These are phyloP conservation scores for Verticillium alfalfae DNA, from an alignment of 2,329 filamentous ascomycete genomes.

Conservation along the genomic window DNA sequence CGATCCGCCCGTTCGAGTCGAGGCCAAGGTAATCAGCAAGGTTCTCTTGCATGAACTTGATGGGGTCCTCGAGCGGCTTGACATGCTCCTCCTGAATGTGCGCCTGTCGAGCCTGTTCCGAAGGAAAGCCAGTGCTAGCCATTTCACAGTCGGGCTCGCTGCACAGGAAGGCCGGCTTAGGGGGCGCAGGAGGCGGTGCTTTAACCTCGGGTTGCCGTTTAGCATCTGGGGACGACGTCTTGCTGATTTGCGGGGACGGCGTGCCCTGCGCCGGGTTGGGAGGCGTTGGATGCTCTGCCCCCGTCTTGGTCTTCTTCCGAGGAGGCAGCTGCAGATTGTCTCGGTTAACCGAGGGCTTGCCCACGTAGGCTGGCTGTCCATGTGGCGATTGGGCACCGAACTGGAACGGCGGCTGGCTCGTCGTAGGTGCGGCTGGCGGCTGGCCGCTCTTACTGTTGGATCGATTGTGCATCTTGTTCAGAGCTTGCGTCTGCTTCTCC, in stretches of 20 bases:
- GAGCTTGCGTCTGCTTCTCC: constrained; percentile 44
- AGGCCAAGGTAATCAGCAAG: constrained; percentile 44
- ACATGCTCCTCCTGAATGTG: constrained; percentile 57
- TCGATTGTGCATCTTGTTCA: constrained; percentile 40
- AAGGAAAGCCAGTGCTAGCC: constrained; percentile 42
- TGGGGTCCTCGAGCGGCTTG: constrained; percentile 48
- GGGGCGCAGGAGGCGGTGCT: constrained; percentile 11
- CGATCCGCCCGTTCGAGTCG: constrained; percentile 41
- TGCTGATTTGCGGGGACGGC: constrained; percentile 42
- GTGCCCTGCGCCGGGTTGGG: constrained; percentile 33
- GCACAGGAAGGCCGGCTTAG: constrained; percentile 43
- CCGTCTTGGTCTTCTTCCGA: constrained; percentile 50
- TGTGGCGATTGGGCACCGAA: constrained; percentile 53
- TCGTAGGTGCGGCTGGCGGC: constrained; percentile 52
- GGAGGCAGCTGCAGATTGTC: constrained; percentile 51
- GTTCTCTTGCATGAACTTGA: constrained; percentile 46
- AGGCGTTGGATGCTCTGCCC: constrained; percentile 23
- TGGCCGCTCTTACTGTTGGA: constrained; percentile 39
- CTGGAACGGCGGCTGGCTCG: constrained; percentile 49
- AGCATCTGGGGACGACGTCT: constrained; percentile 41
- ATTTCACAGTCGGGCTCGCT: constrained; percentile 50
- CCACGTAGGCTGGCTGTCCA: constrained; percentile 51
- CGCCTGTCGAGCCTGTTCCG: constrained; percentile 44
- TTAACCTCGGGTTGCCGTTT: constrained; percentile 24
- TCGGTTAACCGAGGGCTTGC: constrained; percentile 44